Conservation (phyloP, 2,329 filamentous ascomycete genomes). For the Ceratocystis colombiana region DNA sequence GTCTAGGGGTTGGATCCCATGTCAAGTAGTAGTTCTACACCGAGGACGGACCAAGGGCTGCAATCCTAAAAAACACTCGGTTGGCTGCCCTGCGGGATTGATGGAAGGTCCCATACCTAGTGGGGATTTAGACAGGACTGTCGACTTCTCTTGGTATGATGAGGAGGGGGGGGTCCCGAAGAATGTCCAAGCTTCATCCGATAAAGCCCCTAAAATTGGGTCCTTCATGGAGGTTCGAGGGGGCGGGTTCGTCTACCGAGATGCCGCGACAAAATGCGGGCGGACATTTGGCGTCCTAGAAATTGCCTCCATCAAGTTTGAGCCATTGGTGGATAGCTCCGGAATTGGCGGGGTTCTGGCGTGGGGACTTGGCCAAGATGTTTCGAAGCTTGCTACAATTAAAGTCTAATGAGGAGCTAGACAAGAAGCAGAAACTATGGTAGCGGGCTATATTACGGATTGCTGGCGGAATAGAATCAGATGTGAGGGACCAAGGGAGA, state of each 20-base stretch:
- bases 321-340: slow-evolving; percentile 45
- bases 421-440: slow-evolving; percentile 20
- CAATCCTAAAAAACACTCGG: slow-evolving; percentile 34
- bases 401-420: slow-evolving; percentile 28
- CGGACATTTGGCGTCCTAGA: slow-evolving; percentile 63
- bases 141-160: slow-evolving; percentile 52
- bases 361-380: slow-evolving; percentile 64
- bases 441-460: slow-evolving; percentile 4
- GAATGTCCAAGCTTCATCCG: slow-evolving; percentile 48
- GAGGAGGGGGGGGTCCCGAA: slow-evolving; percentile 37
- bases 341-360: slow-evolving; percentile 61
- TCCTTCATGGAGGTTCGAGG: slow-evolving; percentile 48
- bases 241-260: slow-evolving; percentile 55
- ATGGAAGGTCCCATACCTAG: slow-evolving; percentile 52
- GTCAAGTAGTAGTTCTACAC: slow-evolving; percentile 55
- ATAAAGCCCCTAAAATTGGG: slow-evolving; percentile 43
- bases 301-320: slow-evolving; percentile 53
- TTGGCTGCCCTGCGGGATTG: slow-evolving; percentile 46
- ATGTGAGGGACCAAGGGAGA: background rate
- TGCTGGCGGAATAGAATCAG: background rate
- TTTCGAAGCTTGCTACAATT: slow-evolving; percentile 37
- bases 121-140: slow-evolving; percentile 47
- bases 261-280: slow-evolving; percentile 48
- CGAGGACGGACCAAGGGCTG: slow-evolving; percentile 33
- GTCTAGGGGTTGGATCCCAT: slow-evolving; percentile 58